These are phyloP conservation scores for Ceratobasidium papillatum DNA, from an alignment of 1,284 basidiomycete species.

Conservation along the genomic window DNA sequence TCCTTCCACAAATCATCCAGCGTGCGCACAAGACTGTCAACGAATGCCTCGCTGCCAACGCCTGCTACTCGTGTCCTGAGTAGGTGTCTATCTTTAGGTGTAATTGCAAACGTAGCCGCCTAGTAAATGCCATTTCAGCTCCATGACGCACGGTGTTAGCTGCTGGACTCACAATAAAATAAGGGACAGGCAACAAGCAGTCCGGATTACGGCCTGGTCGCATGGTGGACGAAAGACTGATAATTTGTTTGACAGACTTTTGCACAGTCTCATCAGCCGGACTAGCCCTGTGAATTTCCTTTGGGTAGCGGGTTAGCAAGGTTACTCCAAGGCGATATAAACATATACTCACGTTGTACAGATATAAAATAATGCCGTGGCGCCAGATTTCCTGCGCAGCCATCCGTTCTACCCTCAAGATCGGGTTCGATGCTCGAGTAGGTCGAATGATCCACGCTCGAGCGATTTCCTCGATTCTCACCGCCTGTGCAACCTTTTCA, in stretches of 20 bases:
- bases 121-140: neutral
- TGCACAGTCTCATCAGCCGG: neutral
- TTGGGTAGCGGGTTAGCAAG: neutral
- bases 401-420: conserved; percentile 17
- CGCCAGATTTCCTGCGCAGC: conserved; percentile 36
- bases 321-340: neutral
- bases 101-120: conserved; percentile 24
- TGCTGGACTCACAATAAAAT: conserved; percentile 18
- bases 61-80: neutral
- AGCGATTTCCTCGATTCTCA: conserved; percentile 8
- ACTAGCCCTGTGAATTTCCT: conserved; percentile 9
- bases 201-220: conserved; percentile 23
- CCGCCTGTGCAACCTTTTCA: neutral
- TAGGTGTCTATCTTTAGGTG: conserved; percentile 1
- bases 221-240: conserved; percentile 2
- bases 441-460: conserved; percentile 24
- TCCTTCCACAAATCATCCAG: conserved; percentile 18
- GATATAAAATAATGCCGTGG: conserved; percentile 14
- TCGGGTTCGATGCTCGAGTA: neutral
- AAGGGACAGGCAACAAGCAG: conserved; percentile 12
- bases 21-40: neutral
- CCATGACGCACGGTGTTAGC: neutral
- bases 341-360: neutral
- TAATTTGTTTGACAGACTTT: conserved; percentile 18
- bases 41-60: neutral